These are phyloP conservation scores for Mycosarcoma mackinlayi DNA, from an alignment of 1,284 basidiomycete genomes.

Conservation along the genomic window DNA sequence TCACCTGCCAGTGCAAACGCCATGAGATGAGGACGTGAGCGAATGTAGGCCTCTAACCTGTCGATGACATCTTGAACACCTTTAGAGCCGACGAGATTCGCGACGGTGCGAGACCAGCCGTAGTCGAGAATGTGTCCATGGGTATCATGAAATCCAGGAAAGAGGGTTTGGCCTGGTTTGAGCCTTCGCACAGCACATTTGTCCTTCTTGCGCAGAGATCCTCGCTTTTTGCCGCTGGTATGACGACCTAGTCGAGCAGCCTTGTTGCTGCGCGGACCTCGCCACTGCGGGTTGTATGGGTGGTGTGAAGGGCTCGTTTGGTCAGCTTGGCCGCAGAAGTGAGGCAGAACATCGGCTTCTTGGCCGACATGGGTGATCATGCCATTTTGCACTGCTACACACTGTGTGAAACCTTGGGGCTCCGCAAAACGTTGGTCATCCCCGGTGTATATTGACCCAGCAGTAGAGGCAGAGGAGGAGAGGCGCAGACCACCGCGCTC, in stretches of 20 bases:
- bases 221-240: background rate
- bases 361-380: constrained; percentile 22
- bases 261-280: constrained; percentile 33
- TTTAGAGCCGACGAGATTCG: constrained; percentile 50
- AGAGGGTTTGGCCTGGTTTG: constrained; percentile 29
- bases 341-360: constrained; percentile 7
- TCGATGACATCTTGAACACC: constrained; percentile 46
- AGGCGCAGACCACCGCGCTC: constrained; percentile 19
- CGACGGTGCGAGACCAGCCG: constrained; percentile 54
- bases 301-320: background rate
- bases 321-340: constrained; percentile 12
- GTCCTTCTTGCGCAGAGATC: constrained; percentile 6
- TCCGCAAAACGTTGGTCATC: constrained; percentile 28
- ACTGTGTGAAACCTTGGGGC: constrained; percentile 29
- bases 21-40: constrained; percentile 28
- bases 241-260: constrained; percentile 21
- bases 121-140: constrained; percentile 64
- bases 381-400: constrained; percentile 24
- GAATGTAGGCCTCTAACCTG: constrained; percentile 48
- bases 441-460: constrained; percentile 35
- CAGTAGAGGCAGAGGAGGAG: background rate
- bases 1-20: constrained; percentile 14
- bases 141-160: constrained; percentile 60
- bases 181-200: constrained; percentile 30
- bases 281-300: constrained; percentile 5